Conservation (phyloP, 2,329 filamentous ascomycete species). For the Hypoxylon rubiginosum region DNA sequence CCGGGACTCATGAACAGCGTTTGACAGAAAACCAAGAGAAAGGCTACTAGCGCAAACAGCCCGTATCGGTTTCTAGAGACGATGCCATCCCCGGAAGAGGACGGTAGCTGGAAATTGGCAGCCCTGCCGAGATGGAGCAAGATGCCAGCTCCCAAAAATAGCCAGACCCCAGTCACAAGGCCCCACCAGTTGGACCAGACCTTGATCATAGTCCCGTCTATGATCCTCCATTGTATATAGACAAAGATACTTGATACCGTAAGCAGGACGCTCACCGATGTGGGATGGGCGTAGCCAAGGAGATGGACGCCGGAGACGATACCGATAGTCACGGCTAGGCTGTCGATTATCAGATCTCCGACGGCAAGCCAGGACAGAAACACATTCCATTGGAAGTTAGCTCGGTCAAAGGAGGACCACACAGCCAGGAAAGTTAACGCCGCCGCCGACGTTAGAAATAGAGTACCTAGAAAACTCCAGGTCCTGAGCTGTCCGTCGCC, state of each 20-base stretch:
- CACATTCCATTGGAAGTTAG: slow-evolving; percentile 51
- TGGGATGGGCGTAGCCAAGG: slow-evolving; percentile 47
- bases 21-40: slow-evolving; percentile 42
- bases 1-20: slow-evolving; percentile 35
- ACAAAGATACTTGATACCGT: slow-evolving; percentile 45
- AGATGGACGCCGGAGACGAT: slow-evolving; percentile 49
- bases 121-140: slow-evolving; percentile 41
- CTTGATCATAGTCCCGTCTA: slow-evolving; percentile 43
- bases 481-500: slow-evolving; percentile 41
- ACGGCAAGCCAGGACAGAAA: slow-evolving; percentile 47
- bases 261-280: slow-evolving; percentile 48
- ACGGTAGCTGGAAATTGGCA: slow-evolving; percentile 9
- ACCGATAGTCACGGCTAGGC: slow-evolving; percentile 41
- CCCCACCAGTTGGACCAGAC: slow-evolving; percentile 46
- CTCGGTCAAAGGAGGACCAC: slow-evolving; percentile 48
- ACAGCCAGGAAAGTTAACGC: slow-evolving; percentile 45
- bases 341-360: slow-evolving; percentile 51
- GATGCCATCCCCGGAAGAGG: slow-evolving; percentile 32
- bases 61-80: slow-evolving; percentile 39
- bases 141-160: slow-evolving; percentile 46
- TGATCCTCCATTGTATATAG: slow-evolving; percentile 44
- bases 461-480: slow-evolving; percentile 45
- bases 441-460: slow-evolving; percentile 44
- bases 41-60: slow-evolving; percentile 35
- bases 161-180: slow-evolving; percentile 36